Evolutionary conservation across 352 stramenopile genomes (phyloP).

Genomic region (Elongisporangium prolatum): DNA sequence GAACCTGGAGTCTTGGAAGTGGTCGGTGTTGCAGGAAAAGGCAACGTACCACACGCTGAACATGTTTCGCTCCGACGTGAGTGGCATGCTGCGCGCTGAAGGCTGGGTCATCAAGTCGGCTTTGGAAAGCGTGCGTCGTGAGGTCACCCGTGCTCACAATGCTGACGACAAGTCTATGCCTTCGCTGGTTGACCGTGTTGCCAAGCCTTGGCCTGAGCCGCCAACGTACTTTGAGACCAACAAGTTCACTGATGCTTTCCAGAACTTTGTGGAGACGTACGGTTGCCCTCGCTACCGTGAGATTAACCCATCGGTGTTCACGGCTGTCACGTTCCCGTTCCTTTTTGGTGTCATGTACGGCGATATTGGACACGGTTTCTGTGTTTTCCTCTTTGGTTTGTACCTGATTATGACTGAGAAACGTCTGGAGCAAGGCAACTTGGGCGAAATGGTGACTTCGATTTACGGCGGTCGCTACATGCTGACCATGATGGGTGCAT

Average conservation of each 20-base stretch:
- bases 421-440: conserved; percentile 60
- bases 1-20: conserved; percentile 96
- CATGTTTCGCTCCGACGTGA: conserved; percentile 96
- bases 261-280: conserved; percentile 99
- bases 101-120: conserved; percentile 93
- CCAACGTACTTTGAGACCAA: conserved; percentile 99
- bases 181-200: conserved; percentile 90
- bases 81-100: conserved; percentile 95
- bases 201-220: conserved; percentile 94
- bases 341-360: conserved; percentile 99
- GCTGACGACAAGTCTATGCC: conserved; percentile 94
- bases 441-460: conserved; percentile 90
- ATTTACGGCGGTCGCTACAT: conserved; percentile 96
- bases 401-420: conserved; percentile 96
- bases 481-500: conserved; percentile 98
- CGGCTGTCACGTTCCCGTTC: conserved; percentile 99
- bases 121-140: conserved; percentile 76
- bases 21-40: conserved; percentile 97
- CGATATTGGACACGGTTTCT: conserved; percentile 97
- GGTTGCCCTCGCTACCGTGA: conserved; percentile 98
- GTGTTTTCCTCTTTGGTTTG: conserved; percentile 92
- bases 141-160: conserved; percentile 87
- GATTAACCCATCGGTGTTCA: conserved; percentile 98
- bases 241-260: conserved; percentile 98
- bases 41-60: conserved; percentile 98